A percentile compares a stretch with the other conserved stretches of the same genome.
phyloP scores from a whole-genome alignment of 23 red algal species.

The Cyanidium caldarium region DNA sequence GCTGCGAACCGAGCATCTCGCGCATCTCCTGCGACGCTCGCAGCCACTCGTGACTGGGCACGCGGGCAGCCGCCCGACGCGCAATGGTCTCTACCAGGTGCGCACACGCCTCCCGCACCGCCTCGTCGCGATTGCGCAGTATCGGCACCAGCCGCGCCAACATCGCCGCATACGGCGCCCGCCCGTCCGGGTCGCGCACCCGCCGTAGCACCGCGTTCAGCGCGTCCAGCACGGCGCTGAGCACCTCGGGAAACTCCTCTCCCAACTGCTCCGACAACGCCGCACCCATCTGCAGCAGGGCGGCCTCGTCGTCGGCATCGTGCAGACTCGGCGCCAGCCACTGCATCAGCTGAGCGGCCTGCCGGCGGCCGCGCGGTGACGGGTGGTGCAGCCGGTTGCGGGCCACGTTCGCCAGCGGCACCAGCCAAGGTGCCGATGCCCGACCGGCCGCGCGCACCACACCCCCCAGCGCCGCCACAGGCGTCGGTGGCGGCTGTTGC shows the following conservation, averaged over 20 bases:
- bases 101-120: not conserved
- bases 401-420: not conserved
- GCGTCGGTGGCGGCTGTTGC: not conserved
- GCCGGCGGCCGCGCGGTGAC: slow-evolving; percentile 35
- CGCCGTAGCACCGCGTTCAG: slow-evolving; percentile 48
- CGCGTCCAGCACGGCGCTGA: slow-evolving; percentile 64
- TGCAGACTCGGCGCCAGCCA: slow-evolving; percentile 41
- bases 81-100: slow-evolving; percentile 67
- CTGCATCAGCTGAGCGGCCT: slow-evolving; percentile 68
- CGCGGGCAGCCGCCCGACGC: slow-evolving; percentile 32
- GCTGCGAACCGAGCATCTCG: slow-evolving; percentile 72
- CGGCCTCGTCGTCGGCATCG: slow-evolving; percentile 30
- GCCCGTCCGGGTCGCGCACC: not conserved
- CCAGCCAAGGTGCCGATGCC: not conserved
- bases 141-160: slow-evolving; percentile 75
- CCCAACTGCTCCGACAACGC: slow-evolving; percentile 76
- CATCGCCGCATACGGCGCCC: slow-evolving; percentile 56
- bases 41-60: slow-evolving; percentile 82
- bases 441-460: not conserved
- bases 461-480: not conserved
- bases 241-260: slow-evolving; percentile 86
- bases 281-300: slow-evolving; percentile 61
- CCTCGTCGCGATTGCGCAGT: slow-evolving; percentile 31
- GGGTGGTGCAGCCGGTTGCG: slow-evolving; percentile 46
- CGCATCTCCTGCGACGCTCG: slow-evolving; percentile 78